Base-by-base conservation (phyloP, 1,284 basidiomycete species). In the Ganoderma meredithae region DNA sequence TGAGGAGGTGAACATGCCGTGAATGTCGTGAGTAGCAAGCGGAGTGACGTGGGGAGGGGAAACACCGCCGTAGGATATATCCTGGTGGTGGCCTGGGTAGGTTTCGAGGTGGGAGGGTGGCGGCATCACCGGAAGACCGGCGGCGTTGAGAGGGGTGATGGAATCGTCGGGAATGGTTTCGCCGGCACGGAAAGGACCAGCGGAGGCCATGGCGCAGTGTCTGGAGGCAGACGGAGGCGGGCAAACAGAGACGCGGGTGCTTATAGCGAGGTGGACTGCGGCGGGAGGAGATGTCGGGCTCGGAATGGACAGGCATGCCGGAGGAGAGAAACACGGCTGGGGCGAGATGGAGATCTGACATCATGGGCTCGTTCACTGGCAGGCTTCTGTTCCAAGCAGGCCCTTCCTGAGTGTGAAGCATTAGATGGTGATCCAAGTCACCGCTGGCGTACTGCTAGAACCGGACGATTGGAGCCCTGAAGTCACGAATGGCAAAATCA, bases 1-100 rank as follows among this genome's bases (percentile, higher is more conserved):
- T 3, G 71, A 68, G 1, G 71, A 66, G 7, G 71, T 72, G 53
- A 68, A 67, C 60, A 70, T 66, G 62, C 69, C 70, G 61, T 68
- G 70, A 40, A 55, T 19, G 15, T 33, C 52, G 67, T 62, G 65
- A 15, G 49, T 33, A 3, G 52, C n/a, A 8, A 40, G 40, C n/a
- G 33, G 41, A 13, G 65, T 19, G 41, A 52, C 52, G 10, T 59
- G 63, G 15, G 31, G 52, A 55, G 52, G 52, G 17, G 52, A 55
- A 22, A 55, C 52, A 1, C 33, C 27, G 52, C 27, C 9, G 27
- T 49, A 58, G 15, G 66, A 19, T 17, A 63, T 31, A 44, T 25
- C 43, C 43, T 39, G 22, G 15, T 27, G 10, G 27, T 63, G 60
- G 43, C 60, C 63, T 22, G 69, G 68, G 25, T 68, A 70, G 8